Evolutionary conservation across 306 rosid species (phyloP), one percentile per base, ranked within the genome.

Genomic region (Cucurbita pepo): DNA sequence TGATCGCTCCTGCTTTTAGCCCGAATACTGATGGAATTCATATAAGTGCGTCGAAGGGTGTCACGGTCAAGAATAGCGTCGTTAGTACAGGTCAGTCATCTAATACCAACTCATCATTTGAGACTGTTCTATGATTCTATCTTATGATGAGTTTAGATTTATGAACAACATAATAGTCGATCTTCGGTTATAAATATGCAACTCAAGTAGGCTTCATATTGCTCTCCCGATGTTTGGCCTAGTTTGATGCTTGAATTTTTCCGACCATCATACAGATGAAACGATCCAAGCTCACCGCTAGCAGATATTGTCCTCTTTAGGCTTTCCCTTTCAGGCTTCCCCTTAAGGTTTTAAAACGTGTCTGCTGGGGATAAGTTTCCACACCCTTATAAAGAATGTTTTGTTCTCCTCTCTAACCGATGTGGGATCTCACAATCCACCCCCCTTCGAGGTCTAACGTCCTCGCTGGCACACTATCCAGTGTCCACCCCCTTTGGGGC

Each of bases 21-120:
- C 97, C 98, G 34, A 93, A 93, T 74, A 93, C 98, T 12, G 98
- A 90, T 78, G 98, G 96, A 82, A 84, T 94, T 80, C 98, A 90
- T 83, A 89, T 94, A 51, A 94, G 97, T 72, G 76, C 83, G 15
- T 78, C 94, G 40, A 87, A 40, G 75, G 79, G 90, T 16, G 73
- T 94, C 51, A 80, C 73, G 79, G 74, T 94, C 77, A 80, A 41
- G 69, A 83, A 87, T 10, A 78, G 86, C 83, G 58, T 83, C 55
- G 81, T 93, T 63, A 75, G 84, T 76, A 93, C 98, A 82, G 96
- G 97, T 87, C 48, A 7, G 81, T 79, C 76, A 38, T 73, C 59
- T 7, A 37, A 45, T n/a, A 47, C 37, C 69, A 21, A 21, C 30
- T 69, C 44, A 25, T n/a, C 41, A 43, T 14, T 47, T 7, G 14